Conservation (phyloP, 2,329 filamentous ascomycete genomes). For the Epichloe baconii region DNA sequence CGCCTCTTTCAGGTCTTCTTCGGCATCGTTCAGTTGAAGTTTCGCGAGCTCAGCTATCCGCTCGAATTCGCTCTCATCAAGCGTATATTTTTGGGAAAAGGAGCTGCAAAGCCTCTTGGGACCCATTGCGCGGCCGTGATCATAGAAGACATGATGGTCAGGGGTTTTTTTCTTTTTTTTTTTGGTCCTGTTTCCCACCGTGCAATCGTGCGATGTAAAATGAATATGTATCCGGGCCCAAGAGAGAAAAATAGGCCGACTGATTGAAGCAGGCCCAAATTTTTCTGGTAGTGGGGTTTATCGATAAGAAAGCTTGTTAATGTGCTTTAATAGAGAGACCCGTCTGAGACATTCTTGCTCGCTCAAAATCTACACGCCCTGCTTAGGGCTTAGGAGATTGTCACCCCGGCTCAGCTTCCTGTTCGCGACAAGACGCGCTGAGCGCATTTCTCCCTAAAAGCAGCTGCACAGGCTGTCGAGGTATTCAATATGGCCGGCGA, state of each 20-base stretch:
- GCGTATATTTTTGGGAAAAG: slow-evolving; percentile 60
- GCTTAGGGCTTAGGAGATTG: background rate
- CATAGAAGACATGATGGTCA: slow-evolving; percentile 52
- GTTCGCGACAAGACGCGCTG: background rate
- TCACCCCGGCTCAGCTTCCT: background rate
- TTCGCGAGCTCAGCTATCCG: slow-evolving; percentile 63
- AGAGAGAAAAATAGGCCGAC: background rate
- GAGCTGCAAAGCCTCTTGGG: slow-evolving; percentile 61
- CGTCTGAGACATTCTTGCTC: background rate
- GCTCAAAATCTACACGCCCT: slow-evolving; percentile 9
- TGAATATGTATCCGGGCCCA: background rate
- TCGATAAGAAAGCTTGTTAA: slow-evolving; percentile 21
- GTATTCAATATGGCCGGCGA: slow-evolving; percentile 20
- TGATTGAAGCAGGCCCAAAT: slow-evolving; percentile 14
- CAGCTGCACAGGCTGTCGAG: background rate
- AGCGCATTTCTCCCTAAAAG: background rate
- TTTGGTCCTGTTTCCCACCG: background rate
- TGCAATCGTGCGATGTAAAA: background rate
- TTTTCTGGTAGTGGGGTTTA: slow-evolving; percentile 25
- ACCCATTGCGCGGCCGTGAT: slow-evolving; percentile 68
- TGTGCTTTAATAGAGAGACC: background rate
- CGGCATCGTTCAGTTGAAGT: slow-evolving; percentile 79
- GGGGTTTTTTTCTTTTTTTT: background rate
- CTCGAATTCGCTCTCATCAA: slow-evolving; percentile 63
- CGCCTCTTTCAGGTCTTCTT: slow-evolving; percentile 70